Evolutionary conservation across 192 early-diverging fungal species (phyloP), one percentile per base, ranked within the genome.

Genomic region (Gigaspora rosea): DNA sequence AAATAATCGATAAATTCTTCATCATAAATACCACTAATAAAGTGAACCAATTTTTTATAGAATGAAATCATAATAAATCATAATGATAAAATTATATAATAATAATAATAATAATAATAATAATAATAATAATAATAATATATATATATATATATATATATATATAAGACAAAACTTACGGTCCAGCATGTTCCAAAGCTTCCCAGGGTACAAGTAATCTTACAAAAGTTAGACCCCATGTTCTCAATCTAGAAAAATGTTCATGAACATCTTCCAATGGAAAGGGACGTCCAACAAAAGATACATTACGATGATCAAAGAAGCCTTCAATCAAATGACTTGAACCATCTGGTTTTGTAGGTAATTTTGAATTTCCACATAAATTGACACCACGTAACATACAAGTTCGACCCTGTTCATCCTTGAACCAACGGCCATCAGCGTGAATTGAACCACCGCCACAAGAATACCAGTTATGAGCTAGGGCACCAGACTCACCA

Each of bases 181-280:
- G 93, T 11, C 94, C 93, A 20, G 65, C 74, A 78, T 94, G 93
- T 79, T 94, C 94, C 4, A 95, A 74, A 3, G 91, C 84, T 75
- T 95, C 94, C 94, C 94, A 95, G 47, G 94, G 84, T 13, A 94
- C 92, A 13, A 94, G 61, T 2, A 95, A 74, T 16, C 94, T 82
- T 15, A 93, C 84, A 84, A 95, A 91, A 8, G 93, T 95, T 18
- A 95, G 77, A 0, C 94, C 94, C 94, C 94, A 95, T 5, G 85
- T 72, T 62, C 85, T 73, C 54, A 95, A 78, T 70, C 94, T 82
- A 12, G 79, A 79, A 79, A 95, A 95, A 79, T 95, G 93, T 65
- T 91, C 85, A 56, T 89, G 86, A 0, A 91, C 94, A 33, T 94
- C 88, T 12, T 88, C 85, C n/a, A 93, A 78, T 2, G 91, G 89